These are phyloP conservation scores for Coemansia sp. DNA, from an alignment of 192 early-diverging fungal genomes.

Conservation along the genomic window DNA sequence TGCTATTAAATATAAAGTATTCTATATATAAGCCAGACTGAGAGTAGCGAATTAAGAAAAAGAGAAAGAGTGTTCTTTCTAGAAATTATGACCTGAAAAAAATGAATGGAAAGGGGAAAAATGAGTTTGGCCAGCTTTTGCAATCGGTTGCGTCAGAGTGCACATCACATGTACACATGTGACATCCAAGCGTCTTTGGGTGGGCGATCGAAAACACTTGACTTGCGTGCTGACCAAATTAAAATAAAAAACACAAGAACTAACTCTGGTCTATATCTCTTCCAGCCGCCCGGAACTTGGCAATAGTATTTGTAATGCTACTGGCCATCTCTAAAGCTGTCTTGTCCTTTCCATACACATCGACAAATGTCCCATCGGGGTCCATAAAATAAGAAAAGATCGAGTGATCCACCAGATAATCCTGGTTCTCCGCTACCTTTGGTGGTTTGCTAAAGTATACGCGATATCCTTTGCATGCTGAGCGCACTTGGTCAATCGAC, in stretches of 20 bases:
- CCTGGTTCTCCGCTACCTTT: conserved; percentile 69
- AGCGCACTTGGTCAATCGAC: conserved; percentile 75
- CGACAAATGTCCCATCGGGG: conserved; percentile 85
- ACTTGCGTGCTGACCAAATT: no score
- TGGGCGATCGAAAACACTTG: neutral
- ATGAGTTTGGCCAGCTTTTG: neutral
- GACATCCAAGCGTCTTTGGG: neutral
- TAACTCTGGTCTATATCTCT: conserved; percentile 2
- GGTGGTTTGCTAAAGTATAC: conserved; percentile 94
- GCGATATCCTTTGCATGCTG: conserved; percentile 87
- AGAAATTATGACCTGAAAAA: neutral
- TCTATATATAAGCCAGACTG: neutral
- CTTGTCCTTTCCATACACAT: conserved; percentile 83
- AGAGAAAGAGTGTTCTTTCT: neutral
- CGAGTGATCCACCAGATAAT: conserved; percentile 97
- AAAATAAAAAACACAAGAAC: neutral
- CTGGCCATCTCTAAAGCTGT: conserved; percentile 37
- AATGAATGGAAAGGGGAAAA: neutral
- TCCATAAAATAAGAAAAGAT: conserved; percentile 98
- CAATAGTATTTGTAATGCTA: conserved; percentile 19
- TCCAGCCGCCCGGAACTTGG: conserved; percentile 4
- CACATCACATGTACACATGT: neutral
- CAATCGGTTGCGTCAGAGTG: neutral
- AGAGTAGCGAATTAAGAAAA: neutral
- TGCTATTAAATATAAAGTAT: conserved; percentile 1